Conservation (phyloP, 192 early-diverging fungal species). For the Coemansia sp. region DNA sequence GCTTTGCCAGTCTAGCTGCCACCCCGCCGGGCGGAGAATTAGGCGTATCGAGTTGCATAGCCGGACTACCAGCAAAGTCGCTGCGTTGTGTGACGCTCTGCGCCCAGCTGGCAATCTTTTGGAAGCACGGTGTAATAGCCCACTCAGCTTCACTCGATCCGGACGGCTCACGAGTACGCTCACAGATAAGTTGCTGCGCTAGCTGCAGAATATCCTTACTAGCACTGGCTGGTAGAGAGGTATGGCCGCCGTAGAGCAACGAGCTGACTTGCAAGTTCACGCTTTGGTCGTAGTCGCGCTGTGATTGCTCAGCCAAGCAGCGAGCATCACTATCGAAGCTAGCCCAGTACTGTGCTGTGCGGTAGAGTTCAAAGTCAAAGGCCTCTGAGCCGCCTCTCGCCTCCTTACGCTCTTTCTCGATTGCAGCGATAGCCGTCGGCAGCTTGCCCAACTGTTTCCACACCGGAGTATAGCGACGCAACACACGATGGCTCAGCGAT, state of each 20-base stretch:
- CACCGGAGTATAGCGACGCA: slow-evolving; percentile 22
- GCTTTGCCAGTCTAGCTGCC: slow-evolving; percentile 10
- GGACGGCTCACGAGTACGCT: slow-evolving; percentile 23
- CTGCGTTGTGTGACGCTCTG: slow-evolving; percentile 7
- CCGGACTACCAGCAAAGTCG: slow-evolving; percentile 27
- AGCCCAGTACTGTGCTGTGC: slow-evolving; percentile 34
- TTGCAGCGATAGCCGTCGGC: neutral
- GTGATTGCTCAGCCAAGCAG: neutral
- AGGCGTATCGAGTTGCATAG: slow-evolving; percentile 8
- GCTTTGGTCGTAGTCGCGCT: slow-evolving; percentile 28
- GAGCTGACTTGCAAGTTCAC: slow-evolving; percentile 16
- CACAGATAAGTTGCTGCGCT: slow-evolving; percentile 38
- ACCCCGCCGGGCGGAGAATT: slow-evolving; percentile 12
- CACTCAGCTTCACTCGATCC: slow-evolving; percentile 35
- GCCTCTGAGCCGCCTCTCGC: neutral
- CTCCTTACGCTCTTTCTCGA: slow-evolving; percentile 1
- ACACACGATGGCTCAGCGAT: slow-evolving; percentile 18
- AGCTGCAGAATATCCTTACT: slow-evolving; percentile 39
- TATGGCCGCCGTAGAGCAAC: slow-evolving; percentile 22
- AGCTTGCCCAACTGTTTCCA: slow-evolving; percentile 39
- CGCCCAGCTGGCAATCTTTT: slow-evolving; percentile 37
- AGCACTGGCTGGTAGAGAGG: slow-evolving; percentile 9
- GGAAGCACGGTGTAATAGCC: slow-evolving; percentile 45
- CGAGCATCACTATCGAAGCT: neutral
- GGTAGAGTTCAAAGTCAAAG: slow-evolving; percentile 42